Base-by-base conservation (phyloP, 2,329 filamentous ascomycete genomes). In the Zasmidium cellare region DNA sequence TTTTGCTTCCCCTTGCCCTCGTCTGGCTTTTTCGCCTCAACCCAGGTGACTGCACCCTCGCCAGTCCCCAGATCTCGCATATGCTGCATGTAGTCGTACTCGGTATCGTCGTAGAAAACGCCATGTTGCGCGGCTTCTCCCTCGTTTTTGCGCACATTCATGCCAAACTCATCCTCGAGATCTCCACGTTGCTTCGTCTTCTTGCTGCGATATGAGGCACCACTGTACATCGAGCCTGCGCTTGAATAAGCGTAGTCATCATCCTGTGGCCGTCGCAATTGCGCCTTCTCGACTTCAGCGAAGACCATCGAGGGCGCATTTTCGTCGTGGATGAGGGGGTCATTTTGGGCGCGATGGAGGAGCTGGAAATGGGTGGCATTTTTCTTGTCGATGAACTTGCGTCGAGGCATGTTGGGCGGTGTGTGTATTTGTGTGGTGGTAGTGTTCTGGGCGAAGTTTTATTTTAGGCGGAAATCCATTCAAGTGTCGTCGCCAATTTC, bases 21-120 rank as follows among this genome's bases (percentile, higher is more conserved):
- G 12, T 80, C 75, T 53, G 84, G 82, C n/a, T 77, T 74, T 14
- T 65, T 63, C 1, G 84, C 84, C 61, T 97, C 92, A 41, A 99
- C 83, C 71, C 96, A 97, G 49, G 92, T 87, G 25, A 88, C 85
- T 55, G 92, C 88, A 12, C 90, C 90, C 3, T 74, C 76, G 5
- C 84, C 77, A 2, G 71, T 71, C 2, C 80, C 91, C 46, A 99
- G 79, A 68, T 97, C 94, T 55, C 92, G 89, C 82, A 99, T 80
- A 76, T 99, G 94, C 76, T 99, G 94, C 94, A 99, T 99, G 78
- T 99, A 99, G 76, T 99, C 94, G 77, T 99, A 99, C 71, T 91
- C 85, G 64, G 90, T 89, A 76, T 99, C 94, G 76, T 99, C 96
- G 75, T 84, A 99, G 80, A 90, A 99, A 64, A 99, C 85, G 63